A percentile compares a stretch with the other conserved stretches of the same genome.
phyloP scores from a whole-genome alignment of 257 asterid species.

The Solanum megistacrolobum region DNA sequence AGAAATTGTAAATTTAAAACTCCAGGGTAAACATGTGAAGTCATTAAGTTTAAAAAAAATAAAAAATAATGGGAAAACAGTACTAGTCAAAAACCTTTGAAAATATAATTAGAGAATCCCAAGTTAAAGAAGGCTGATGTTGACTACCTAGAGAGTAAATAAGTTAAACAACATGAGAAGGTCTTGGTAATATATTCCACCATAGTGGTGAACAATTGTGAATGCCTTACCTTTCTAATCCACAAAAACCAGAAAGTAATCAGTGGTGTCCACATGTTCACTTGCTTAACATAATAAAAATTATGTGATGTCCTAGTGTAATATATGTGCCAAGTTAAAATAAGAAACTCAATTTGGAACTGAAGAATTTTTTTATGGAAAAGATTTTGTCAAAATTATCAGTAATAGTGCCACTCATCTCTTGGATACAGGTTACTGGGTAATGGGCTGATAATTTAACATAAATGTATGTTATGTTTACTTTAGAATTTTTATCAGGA shows the following conservation, averaged over 20 bases:
- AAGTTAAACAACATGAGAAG: background rate
- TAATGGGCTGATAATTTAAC: background rate
- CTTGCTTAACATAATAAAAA: background rate
- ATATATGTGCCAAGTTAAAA: background rate
- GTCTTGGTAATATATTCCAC: background rate
- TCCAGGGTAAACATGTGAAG: background rate
- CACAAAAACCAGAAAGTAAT: background rate
- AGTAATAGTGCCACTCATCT: background rate
- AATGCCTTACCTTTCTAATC: background rate
- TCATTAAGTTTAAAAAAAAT: background rate
- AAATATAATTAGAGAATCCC: background rate
- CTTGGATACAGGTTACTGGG: background rate
- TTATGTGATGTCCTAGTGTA: background rate
- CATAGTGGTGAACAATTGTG: background rate
- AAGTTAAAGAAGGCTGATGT: background rate
- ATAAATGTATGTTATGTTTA: background rate
- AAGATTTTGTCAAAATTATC: background rate
- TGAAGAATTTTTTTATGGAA: background rate
- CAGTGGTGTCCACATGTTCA: background rate
- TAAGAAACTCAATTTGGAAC: background rate
- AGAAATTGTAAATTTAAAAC: background rate
- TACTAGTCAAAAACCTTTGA: background rate
- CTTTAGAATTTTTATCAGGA: background rate
- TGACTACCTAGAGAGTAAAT: background rate
- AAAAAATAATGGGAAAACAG: background rate